These are phyloP conservation scores for Daldinia bambusicola DNA, from an alignment of 495 filamentous ascomycete species.

Conservation along the genomic window DNA sequence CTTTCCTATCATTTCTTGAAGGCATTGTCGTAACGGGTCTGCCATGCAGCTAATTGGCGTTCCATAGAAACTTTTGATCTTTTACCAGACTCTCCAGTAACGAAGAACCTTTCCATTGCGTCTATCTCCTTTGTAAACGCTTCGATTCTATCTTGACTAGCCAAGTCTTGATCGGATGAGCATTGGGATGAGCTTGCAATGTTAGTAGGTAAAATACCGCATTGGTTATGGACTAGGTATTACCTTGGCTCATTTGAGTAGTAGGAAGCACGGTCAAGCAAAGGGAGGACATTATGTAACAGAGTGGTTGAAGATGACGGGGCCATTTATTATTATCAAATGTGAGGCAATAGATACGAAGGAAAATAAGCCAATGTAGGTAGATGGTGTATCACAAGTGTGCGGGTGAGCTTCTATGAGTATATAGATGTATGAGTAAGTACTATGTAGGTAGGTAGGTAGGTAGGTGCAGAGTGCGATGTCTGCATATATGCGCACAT, in stretches of 20 bases:
- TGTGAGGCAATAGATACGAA: not conserved
- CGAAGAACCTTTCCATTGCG: constrained; percentile 20
- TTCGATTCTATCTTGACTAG: not conserved
- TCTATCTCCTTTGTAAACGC: constrained; percentile 4
- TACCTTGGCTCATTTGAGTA: constrained; percentile 22
- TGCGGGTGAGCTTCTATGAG: not conserved
- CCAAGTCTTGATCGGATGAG: not conserved
- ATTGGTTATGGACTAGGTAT: constrained; percentile 1
- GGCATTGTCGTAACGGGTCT: constrained; percentile 13
- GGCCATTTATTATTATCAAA: constrained; percentile 1
- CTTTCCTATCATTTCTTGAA: constrained; percentile 6
- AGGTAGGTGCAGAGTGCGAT: not conserved
- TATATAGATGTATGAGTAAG: not conserved
- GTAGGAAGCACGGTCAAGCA: constrained; percentile 15
- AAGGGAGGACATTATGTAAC: not conserved
- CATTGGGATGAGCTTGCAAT: constrained; percentile 21
- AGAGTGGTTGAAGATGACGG: not conserved
- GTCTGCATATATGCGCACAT: not conserved
- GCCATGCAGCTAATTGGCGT: constrained; percentile 19
- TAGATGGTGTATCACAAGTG: not conserved
- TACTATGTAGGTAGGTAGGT: not conserved
- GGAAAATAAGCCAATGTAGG: not conserved
- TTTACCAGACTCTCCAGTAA: constrained; percentile 25
- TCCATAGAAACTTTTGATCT: constrained; percentile 28
- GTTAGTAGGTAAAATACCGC: constrained; percentile 1